A percentile compares a stretch with the other conserved stretches of the same genome.
These are phyloP conservation scores for Phytophthora sojae DNA, from an alignment of 352 stramenopile species.

Conservation along the genomic window DNA sequence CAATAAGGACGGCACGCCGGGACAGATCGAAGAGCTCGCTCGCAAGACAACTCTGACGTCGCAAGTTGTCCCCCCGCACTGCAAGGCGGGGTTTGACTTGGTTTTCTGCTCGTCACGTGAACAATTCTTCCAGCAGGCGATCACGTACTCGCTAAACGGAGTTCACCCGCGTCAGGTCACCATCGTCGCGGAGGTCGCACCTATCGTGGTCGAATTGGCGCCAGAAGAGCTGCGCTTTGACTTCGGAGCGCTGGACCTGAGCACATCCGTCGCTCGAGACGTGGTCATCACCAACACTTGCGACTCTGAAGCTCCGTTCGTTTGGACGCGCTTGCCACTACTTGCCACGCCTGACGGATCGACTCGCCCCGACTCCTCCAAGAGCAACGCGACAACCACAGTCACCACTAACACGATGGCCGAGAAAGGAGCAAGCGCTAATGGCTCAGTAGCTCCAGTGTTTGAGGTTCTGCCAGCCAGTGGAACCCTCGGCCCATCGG, in stretches of 20 bases:
- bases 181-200: conserved; percentile 89
- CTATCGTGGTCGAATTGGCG: conserved; percentile 84
- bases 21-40: conserved; percentile 66
- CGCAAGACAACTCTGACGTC: conserved; percentile 61
- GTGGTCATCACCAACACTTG: conserved; percentile 91
- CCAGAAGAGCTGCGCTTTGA: conserved; percentile 69
- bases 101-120: conserved; percentile 78
- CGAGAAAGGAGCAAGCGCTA: conserved; percentile 21
- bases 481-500: conserved; percentile 44
- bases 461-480: conserved; percentile 65
- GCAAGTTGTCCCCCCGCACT: conserved; percentile 87
- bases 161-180: conserved; percentile 86
- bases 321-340: conserved; percentile 57
- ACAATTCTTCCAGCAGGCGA: conserved; percentile 86
- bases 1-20: conserved; percentile 22
- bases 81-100: conserved; percentile 91
- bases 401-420: conserved; percentile 25
- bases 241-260: conserved; percentile 74
- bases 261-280: conserved; percentile 56
- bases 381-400: conserved; percentile 53
- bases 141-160: conserved; percentile 90
- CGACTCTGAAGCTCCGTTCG: conserved; percentile 88
- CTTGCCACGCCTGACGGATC: conserved; percentile 27
- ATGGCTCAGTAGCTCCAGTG: conserved; percentile 20
- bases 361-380: conserved; percentile 59